phyloP scores from a whole-genome alignment of 192 early-diverging fungal species.

The Entomortierella beljakovae region DNA sequence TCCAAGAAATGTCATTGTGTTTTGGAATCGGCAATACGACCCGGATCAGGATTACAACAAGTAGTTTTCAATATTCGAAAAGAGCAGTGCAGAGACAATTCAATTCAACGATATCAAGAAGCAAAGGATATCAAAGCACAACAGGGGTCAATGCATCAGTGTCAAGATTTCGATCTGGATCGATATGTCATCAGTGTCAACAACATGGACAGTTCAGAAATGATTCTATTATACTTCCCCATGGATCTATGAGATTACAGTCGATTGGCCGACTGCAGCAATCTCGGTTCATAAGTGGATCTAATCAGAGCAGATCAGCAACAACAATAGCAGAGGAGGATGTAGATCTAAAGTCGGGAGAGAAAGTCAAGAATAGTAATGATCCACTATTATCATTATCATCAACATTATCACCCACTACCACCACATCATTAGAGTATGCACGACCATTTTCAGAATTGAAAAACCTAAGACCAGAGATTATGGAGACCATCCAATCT shows the following conservation, averaged over 20 bases:
- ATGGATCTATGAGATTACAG: not conserved
- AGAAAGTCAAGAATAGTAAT: not conserved
- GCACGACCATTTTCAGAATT: slow-evolving; percentile 58
- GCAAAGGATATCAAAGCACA: not conserved
- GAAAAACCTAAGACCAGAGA: slow-evolving; percentile 56
- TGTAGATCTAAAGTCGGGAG: too few species aligned
- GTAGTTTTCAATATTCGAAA: too few species aligned
- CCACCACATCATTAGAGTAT: slow-evolving; percentile 31
- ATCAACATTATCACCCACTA: not conserved
- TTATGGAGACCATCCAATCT: slow-evolving; percentile 66
- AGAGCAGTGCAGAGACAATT: too few species aligned
- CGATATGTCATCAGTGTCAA: not conserved
- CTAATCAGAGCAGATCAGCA: not conserved
- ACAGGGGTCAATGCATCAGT: not conserved
- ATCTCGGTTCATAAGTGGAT: not conserved
- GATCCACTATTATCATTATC: not conserved
- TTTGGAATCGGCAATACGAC: too few species aligned
- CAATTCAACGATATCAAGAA: too few species aligned
- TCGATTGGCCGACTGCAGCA: not conserved
- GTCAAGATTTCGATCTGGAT: too few species aligned
- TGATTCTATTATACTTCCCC: not conserved
- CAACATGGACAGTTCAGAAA: not conserved
- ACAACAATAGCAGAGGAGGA: too few species aligned
- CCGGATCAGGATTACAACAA: too few species aligned
- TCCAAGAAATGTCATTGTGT: too few species aligned